Evolutionary conservation across 306 rosid genomes (phyloP), one percentile per base, ranked within the genome.

Genomic region (Cyamopsis tetragonoloba): DNA sequence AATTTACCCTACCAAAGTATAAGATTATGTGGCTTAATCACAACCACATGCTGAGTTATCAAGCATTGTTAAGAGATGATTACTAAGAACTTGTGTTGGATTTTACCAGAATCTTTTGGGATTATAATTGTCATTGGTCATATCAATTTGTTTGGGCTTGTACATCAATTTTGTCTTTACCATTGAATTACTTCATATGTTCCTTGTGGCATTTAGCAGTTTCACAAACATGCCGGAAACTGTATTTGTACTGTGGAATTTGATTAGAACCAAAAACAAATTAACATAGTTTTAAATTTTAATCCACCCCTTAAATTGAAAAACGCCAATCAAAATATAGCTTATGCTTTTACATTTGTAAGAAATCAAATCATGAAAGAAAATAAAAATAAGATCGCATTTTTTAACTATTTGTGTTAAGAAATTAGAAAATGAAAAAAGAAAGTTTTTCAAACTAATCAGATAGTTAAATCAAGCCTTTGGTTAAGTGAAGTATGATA

Each of bases 71-170:
- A 2, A 17, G 58, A 6, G 73, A 56, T 73, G n/a, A 56, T 34
- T 46, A 74, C 73, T 3, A 63, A 34, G 73, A 55, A 55, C 26
- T 43, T 32, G 38, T 3, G 15, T 34, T 7, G 41, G 44, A 2
- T n/a, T 54, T 54, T 42, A 34, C 46, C 8, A 62, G 23, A 46
- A 49, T 14, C 26, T 17, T 38, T 49, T 10, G 12, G 43, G 39
- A 68, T 66, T 75, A 12, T 60, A 32, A 11, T 77, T 7, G 67
- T 60, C 23, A 11, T 77, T 7, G 67, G 18, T 43, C 22, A 11
- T 34, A 19, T 77, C 67, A 53, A 57, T 7, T 24, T 44, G 70
- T 71, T 43, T 38, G 64, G 35, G n/a, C n/a, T 64, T 47, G 34
- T 27, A 46, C 30, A 19, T 27, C 26, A 62, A 15, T 30, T 12